Percentiles rank a stretch among this genome's conserved stretches.
Conservation (phyloP, 2,329 filamentous ascomycete genomes). For the Penicillium sp. region DNA sequence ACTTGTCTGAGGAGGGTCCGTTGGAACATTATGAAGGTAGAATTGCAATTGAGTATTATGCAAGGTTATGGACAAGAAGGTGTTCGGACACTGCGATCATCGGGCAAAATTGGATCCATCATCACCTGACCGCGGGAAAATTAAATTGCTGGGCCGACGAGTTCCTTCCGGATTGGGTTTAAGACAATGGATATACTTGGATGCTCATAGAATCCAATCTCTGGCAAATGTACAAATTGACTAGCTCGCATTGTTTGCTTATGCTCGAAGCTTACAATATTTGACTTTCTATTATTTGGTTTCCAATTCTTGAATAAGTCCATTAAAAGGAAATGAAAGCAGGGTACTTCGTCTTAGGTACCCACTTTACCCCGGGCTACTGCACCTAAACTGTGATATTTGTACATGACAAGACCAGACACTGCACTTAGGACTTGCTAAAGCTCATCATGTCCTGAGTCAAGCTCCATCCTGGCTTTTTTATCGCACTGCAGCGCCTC, state of each 20-base stretch:
- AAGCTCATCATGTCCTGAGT: background rate
- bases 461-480: background rate
- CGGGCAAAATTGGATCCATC: slow-evolving; percentile 20
- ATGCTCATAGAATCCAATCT: no score
- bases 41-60: slow-evolving; percentile 1
- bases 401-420: no score
- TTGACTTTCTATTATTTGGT: no score
- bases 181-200: background rate
- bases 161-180: background rate
- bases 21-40: slow-evolving; percentile 41
- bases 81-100: slow-evolving; percentile 5
- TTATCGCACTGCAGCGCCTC: background rate
- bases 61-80: background rate
- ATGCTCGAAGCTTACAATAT: no score
- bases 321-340: no score
- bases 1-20: slow-evolving; percentile 45
- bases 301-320: no score
- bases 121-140: slow-evolving; percentile 25
- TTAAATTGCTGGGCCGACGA: slow-evolving; percentile 2
- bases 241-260: no score
- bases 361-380: no score
- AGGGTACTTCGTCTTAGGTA: no score
- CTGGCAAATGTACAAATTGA: no score
- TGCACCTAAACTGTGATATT: no score
- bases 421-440: background rate